These are phyloP conservation scores for Rusavskia elegans DNA, from an alignment of 495 filamentous ascomycete species.

Conservation along the genomic window DNA sequence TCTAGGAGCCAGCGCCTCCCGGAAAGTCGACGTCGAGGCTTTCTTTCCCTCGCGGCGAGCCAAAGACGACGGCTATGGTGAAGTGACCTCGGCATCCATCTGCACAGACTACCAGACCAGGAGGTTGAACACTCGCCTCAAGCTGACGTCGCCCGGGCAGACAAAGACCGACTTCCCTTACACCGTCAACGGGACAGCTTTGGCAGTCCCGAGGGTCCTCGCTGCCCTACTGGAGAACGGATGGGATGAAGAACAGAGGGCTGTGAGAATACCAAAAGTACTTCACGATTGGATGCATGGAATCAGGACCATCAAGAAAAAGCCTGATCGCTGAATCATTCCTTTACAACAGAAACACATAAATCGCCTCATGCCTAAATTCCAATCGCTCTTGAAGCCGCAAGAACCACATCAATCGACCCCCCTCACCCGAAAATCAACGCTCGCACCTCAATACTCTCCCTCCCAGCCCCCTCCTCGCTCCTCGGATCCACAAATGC, in stretches of 20 bases:
- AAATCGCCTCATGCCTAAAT: no score
- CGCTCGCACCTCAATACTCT: conserved; percentile 80
- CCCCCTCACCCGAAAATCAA: conserved; percentile 56
- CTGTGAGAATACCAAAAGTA: conserved; percentile 58
- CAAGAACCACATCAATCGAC: not conserved
- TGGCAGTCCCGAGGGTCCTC: conserved; percentile 79
- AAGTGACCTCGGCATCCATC: conserved; percentile 78
- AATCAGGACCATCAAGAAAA: conserved; percentile 42
- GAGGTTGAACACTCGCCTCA: conserved; percentile 56
- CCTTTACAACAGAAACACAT: not conserved
- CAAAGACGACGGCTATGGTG: conserved; percentile 73
- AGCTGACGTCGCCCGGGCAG: conserved; percentile 9
- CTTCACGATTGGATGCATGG: conserved; percentile 74
- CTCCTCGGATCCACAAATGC: conserved; percentile 66
- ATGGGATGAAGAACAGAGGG: conserved; percentile 50
- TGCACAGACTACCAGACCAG: conserved; percentile 92
- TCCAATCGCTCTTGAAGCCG: no score
- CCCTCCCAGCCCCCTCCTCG: conserved; percentile 39
- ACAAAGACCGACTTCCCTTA: conserved; percentile 44
- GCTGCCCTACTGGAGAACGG: conserved; percentile 89
- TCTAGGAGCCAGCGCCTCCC: conserved; percentile 68
- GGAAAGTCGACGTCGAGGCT: conserved; percentile 87
- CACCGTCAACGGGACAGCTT: conserved; percentile 87
- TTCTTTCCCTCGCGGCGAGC: conserved; percentile 72
- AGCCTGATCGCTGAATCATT: not conserved